Base-by-base conservation (phyloP, 768 basidiomycete genomes). In the Holtermannia corniformis region DNA sequence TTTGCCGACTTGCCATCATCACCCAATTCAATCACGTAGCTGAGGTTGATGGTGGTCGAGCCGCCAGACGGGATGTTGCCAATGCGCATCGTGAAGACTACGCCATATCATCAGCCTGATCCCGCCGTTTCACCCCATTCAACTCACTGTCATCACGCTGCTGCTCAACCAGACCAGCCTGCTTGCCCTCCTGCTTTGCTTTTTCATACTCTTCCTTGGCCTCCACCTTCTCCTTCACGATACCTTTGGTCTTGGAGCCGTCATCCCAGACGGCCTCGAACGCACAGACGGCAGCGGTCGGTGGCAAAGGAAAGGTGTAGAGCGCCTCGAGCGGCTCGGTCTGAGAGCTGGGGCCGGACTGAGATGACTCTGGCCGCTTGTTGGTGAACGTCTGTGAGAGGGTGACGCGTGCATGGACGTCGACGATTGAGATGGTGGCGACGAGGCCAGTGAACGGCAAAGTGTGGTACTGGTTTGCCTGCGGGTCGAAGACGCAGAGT, bases 251-350 rank as follows among this genome's bases (percentile, higher is more conserved):
- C 3, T 72, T 57, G 0, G 74, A 67, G 5, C 76, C 77, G 54
- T 80, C 76, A 13, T 74, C 72, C 11, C 75, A 72, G 37, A 70
- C 71, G 65, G 82, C 75, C 27, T 76, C 70, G 59, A 83, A 83
- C 0, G 75, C 76, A 53, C 80, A 82, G 5, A 82, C 74, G 0
- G 80, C 80, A 0, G 78, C 78, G 25, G 72, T 73, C 1, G 76
- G 78, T 0, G 82, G 82, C 4, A 83, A 75, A 7, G 82, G 81
- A 56, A 83, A 83, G 37, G 76, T 73, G 63, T 82, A 83, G 26
- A 78, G 7, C 22, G 55, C 57, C 75, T 51, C 52, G 14, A 48
- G 1, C 5, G 26, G n/a, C n/a, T 3, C 1, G 4, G 1, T 3
- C 16, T 7, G 10, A 37, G 32, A 37, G n/a, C n/a, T n/a, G 5